Evolutionary conservation across 257 asterid species (phyloP).

Genomic region (Galeopsis tetrahit): DNA sequence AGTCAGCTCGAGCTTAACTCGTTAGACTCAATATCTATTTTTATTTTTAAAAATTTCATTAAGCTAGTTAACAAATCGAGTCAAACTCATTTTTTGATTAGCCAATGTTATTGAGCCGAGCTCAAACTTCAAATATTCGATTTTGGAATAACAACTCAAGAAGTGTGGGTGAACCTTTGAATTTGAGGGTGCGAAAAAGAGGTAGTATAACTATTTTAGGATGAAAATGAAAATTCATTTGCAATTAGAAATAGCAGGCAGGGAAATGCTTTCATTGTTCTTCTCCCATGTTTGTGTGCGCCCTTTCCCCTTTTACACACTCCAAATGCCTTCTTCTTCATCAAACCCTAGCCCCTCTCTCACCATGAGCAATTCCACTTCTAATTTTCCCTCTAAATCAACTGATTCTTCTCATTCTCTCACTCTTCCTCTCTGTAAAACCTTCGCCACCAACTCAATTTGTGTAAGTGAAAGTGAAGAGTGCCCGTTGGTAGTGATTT

Average conservation of each 20-base stretch:
- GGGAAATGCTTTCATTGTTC: conserved; percentile 30
- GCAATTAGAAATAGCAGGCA: conserved; percentile 11
- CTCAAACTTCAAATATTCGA: no score
- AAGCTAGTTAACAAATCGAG: no score
- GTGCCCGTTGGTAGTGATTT: conserved; percentile 69
- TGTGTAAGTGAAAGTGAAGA: conserved; percentile 31
- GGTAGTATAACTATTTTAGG: no score
- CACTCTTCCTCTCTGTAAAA: conserved; percentile 30
- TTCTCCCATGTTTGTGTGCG: conserved; percentile 37
- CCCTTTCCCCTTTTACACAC: conserved; percentile 43
- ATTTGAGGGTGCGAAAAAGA: no score
- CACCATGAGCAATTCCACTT: conserved; percentile 41
- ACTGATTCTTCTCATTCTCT: conserved; percentile 49
- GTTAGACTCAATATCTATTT: no score
- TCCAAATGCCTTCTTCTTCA: conserved; percentile 43
- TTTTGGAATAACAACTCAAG: no score
- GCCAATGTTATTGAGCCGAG: no score
- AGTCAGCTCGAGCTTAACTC: no score
- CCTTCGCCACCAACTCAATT: conserved; percentile 40
- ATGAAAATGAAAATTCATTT: neutral
- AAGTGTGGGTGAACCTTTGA: no score
- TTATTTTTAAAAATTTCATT: no score
- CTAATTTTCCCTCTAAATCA: conserved; percentile 40
- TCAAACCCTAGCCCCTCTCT: conserved; percentile 45
- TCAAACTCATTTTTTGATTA: no score